A percentile compares a stretch with the other conserved stretches of the same genome.
Evolutionary conservation across 768 basidiomycete genomes (phyloP).

Genomic region (Clitopilus hobsonii): DNA sequence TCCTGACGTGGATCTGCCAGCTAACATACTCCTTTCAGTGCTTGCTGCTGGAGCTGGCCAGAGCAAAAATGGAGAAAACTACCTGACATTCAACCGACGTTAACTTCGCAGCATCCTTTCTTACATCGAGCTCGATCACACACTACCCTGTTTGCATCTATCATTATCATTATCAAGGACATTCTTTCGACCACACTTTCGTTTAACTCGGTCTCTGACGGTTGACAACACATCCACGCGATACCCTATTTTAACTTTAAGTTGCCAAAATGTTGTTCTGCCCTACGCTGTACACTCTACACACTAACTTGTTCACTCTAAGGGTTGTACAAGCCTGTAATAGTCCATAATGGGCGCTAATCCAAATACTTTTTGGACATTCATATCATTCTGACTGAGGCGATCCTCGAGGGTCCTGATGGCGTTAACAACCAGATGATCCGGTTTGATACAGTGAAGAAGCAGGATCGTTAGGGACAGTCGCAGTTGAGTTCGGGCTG

Average conservation of each 20-base stretch:
- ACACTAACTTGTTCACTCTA: background rate
- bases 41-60: background rate
- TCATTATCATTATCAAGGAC: background rate
- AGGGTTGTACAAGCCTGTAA: background rate
- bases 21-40: background rate
- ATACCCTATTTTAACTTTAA: background rate
- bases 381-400: background rate
- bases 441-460: background rate
- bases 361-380: background rate
- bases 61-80: slow-evolving; percentile 1
- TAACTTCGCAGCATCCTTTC: background rate
- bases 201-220: background rate
- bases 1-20: background rate
- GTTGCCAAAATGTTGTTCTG: background rate
- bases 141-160: background rate
- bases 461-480: background rate
- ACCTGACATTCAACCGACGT: background rate
- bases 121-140: background rate
- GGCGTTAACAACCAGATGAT: background rate
- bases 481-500: background rate
- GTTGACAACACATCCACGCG: background rate
- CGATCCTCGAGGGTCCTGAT: background rate
- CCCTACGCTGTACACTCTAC: background rate
- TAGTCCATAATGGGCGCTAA: background rate
- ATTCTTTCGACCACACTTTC: background rate